These are phyloP conservation scores for Meyerozyma sp. DNA, from an alignment of 1,139 yeast genomes.

Conservation along the genomic window DNA sequence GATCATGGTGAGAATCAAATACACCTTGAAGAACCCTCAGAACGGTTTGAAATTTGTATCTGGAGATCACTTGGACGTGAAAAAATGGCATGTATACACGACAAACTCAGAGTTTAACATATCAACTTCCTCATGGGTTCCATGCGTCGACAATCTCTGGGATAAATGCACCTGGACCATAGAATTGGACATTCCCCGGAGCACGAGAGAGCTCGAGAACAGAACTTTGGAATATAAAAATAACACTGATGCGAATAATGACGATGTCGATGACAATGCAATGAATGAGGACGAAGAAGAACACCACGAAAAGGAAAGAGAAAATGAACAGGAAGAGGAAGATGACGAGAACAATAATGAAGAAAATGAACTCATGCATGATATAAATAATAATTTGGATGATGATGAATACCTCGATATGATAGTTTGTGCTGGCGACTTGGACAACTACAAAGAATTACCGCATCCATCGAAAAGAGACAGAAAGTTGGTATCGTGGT, in stretches of 20 bases:
- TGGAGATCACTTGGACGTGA: conserved; percentile 28
- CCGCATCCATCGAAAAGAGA: conserved; percentile 55
- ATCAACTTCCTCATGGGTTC: conserved; percentile 93
- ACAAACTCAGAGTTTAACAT: conserved; percentile 71
- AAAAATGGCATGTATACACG: conserved; percentile 81
- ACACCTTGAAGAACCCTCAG: conserved; percentile 58
- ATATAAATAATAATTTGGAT: conserved; percentile 27
- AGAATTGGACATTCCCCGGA: conserved; percentile 76
- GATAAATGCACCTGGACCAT: conserved; percentile 92
- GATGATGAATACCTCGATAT: conserved; percentile 53
- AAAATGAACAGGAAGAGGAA: conserved; percentile 3
- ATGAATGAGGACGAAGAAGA: conserved; percentile 6
- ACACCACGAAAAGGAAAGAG: too few species aligned
- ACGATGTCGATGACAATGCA: conserved; percentile 4
- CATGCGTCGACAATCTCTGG: conserved; percentile 86
- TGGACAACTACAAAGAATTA: conserved; percentile 42
- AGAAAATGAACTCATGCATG: conserved; percentile 7
- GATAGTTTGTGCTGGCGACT: conserved; percentile 74
- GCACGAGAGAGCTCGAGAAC: conserved; percentile 49
- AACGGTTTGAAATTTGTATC: conserved; percentile 78
- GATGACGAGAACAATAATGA: conserved; percentile 15
- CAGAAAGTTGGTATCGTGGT: conserved; percentile 75
- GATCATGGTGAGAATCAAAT: conserved; percentile 64
- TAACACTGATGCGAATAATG: conserved; percentile 8
- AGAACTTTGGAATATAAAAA: conserved; percentile 8